These are phyloP conservation scores for Penicillium pancosmium DNA, from an alignment of 495 filamentous ascomycete genomes.

Conservation along the genomic window DNA sequence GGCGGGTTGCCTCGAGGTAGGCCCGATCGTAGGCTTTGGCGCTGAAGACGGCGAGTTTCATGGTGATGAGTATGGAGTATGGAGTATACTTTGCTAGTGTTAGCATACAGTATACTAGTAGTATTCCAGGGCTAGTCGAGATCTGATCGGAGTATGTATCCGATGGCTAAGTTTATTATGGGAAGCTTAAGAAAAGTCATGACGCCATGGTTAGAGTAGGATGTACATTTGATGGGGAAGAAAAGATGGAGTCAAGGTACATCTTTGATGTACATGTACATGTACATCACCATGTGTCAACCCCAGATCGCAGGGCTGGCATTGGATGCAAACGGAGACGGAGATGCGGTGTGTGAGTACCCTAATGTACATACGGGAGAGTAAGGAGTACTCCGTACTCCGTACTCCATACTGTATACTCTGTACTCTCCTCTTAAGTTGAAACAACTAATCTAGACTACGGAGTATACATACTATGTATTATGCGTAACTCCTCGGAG, in stretches of 20 bases:
- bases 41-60: conserved; percentile 65
- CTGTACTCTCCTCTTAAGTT: background rate
- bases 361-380: background rate
- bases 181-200: background rate
- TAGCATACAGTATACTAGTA: no score
- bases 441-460: background rate
- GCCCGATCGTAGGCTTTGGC: conserved; percentile 62
- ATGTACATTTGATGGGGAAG: background rate
- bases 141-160: no score
- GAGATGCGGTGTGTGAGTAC: background rate
- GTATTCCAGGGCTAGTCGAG: no score
- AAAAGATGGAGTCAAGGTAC: background rate
- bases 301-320: background rate
- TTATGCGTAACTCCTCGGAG: no score
- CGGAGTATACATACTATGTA: background rate
- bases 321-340: background rate
- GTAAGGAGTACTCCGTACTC: background rate
- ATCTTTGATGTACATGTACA: background rate
- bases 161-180: no score
- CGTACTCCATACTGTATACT: background rate
- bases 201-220: background rate
- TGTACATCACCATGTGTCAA: conserved; percentile 2
- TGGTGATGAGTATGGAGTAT: conserved; percentile 19
- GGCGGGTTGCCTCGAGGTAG: conserved; percentile 44
- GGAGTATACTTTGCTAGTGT: background rate